Percentiles rank a stretch among this genome's conserved stretches.
Evolutionary conservation across 371 early-diverging fungal genomes (phyloP).

Genomic region (Syncephalastrum monosporum): DNA sequence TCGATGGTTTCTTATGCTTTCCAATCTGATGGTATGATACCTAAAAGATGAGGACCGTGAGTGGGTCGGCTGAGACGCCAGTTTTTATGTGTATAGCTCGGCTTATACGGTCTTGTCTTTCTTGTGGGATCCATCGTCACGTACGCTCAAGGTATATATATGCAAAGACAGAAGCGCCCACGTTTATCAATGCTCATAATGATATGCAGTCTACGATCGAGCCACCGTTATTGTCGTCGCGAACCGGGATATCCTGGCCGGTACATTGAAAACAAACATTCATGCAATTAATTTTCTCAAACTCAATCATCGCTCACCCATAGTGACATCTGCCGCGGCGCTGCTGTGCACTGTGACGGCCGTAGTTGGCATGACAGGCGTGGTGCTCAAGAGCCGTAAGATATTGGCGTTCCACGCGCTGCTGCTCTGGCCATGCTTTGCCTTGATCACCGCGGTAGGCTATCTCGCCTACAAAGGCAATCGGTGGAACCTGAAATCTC

Average conservation of each 20-base stretch:
- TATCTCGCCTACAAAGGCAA: slow-evolving; percentile 27
- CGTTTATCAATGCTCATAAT: background rate
- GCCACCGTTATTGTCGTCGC: slow-evolving; percentile 18
- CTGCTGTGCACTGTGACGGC: slow-evolving; percentile 18
- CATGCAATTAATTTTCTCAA: background rate
- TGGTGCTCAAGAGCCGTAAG: slow-evolving; percentile 14
- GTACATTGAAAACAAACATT: slow-evolving; percentile 6
- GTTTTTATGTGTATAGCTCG: slow-evolving; percentile 7
- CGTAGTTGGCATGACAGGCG: slow-evolving; percentile 21
- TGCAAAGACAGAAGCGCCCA: background rate
- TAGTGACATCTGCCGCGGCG: slow-evolving; percentile 19
- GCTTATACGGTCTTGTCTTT: slow-evolving; percentile 17
- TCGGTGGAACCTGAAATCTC: slow-evolving; percentile 27
- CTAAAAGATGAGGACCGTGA: background rate
- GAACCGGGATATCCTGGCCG: slow-evolving; percentile 15
- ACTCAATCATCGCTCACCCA: background rate
- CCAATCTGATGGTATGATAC: slow-evolving; percentile 14
- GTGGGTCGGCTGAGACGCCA: background rate
- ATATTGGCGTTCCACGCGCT: slow-evolving; percentile 20
- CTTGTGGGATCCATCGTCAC: slow-evolving; percentile 14
- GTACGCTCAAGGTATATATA: slow-evolving; percentile 12
- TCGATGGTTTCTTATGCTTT: slow-evolving; percentile 15
- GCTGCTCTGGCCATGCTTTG: slow-evolving; percentile 30
- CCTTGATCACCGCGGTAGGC: slow-evolving; percentile 21
- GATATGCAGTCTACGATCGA: slow-evolving; percentile 10